Evolutionary conservation across 306 rosid species (phyloP), one percentile per base, ranked within the genome.

Genomic region (Acacia crassicarpa): DNA sequence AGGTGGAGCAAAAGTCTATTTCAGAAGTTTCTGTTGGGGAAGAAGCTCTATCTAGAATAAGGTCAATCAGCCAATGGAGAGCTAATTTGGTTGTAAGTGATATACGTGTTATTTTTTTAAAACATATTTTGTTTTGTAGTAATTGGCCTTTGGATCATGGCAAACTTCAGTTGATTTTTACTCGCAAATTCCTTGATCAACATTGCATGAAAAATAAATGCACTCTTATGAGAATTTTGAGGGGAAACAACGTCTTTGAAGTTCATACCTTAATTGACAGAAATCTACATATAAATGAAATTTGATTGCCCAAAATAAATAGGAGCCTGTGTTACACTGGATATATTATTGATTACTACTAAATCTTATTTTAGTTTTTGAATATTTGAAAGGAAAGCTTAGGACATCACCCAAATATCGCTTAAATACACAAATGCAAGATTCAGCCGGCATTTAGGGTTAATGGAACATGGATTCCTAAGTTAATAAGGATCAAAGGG

Each of bases 41-140:
- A 70, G 94, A 86, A 59, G 83, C 83, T 86, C 67, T 90, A 78
- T 85, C 86, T 73, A 89, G 93, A 84, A 86, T 92, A 78, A 91
- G 84, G 88, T 72, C 76, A 33, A 80, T 87, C 80, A 90, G 86
- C 83, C 80, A 82, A 35, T 83, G 92, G 94, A 92, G 99, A 84
- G 70, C 88, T 73, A 93, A 90, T 79, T 91, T 96, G 85, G 86
- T 92, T 72, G 99, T 96, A 96, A 96, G 99, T 96, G 84, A 27
- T 81, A 67, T 66, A 66, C 17, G 5, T 76, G 30, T 48, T 15
- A 68, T 59, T 45, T 63, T 45, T 45, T 6, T 53, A 4, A 63
- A 20, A 66, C 69, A 35, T 58, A 33, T 82, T 45, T 67, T 71
- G 54, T 76, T 53, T 32, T 63, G 27, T 33, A 8, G 45, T 46